Evolutionary conservation across 2,329 filamentous ascomycete genomes (phyloP).

Genomic region (Aspergillus thermomutatus): DNA sequence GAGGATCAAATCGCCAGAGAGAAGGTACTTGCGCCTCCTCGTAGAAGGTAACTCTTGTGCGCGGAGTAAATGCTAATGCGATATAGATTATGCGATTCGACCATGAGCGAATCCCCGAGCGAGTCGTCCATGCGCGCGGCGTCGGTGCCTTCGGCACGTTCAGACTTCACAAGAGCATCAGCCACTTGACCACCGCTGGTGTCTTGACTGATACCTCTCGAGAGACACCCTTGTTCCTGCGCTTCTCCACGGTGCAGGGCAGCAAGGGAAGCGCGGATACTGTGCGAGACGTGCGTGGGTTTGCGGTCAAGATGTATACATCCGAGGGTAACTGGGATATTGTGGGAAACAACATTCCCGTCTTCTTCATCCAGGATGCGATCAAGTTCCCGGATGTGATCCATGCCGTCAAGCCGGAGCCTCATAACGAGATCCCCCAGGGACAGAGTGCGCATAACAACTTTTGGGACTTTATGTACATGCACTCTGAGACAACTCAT

Average conservation of each 20-base stretch:
- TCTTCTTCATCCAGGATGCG: slow-evolving; percentile 43
- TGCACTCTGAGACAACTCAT: slow-evolving; percentile 32
- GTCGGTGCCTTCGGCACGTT: too few relatives aligned
- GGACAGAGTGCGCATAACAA: slow-evolving; percentile 51
- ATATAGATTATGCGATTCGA: too few relatives aligned
- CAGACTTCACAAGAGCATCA: too few relatives aligned
- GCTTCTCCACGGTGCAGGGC: slow-evolving; percentile 76
- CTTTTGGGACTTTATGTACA: slow-evolving; percentile 44
- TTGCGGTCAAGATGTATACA: slow-evolving; percentile 75
- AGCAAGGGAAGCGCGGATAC: slow-evolving; percentile 75
- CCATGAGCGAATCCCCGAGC: background rate
- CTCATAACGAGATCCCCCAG: slow-evolving; percentile 46
- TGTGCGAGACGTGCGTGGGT: slow-evolving; percentile 78
- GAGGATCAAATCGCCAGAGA: too few relatives aligned
- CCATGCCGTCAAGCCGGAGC: slow-evolving; percentile 40
- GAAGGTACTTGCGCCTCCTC: too few relatives aligned
- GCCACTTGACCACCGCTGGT: too few relatives aligned
- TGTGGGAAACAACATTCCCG: slow-evolving; percentile 40
- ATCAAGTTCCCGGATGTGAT: slow-evolving; percentile 42
- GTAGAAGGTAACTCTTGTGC: too few relatives aligned
- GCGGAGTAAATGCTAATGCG: too few relatives aligned
- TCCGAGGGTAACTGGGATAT: slow-evolving; percentile 68
- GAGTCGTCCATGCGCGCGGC: background rate
- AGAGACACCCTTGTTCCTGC: slow-evolving; percentile 54
- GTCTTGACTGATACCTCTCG: too few relatives aligned